These are phyloP conservation scores for Candida silvatica DNA, from an alignment of 805 yeast species.

Conservation along the genomic window DNA sequence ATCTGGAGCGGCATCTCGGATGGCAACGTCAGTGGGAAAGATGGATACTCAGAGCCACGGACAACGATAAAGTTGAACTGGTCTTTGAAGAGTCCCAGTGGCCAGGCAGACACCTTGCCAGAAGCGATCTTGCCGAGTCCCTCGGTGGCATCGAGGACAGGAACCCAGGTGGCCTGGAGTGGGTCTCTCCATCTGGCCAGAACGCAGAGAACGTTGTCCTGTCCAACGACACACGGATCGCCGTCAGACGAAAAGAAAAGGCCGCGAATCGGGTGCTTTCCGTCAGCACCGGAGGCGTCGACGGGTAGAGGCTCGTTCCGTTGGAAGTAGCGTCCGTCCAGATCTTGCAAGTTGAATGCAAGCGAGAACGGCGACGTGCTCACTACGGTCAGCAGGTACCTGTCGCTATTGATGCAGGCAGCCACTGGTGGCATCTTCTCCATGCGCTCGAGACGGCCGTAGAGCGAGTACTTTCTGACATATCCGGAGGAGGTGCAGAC, in stretches of 20 bases:
- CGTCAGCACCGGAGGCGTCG: conserved; percentile 5
- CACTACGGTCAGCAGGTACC: conserved; percentile 44
- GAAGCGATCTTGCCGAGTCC: conserved; percentile 43
- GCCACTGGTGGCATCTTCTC: conserved; percentile 69
- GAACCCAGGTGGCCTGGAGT: conserved; percentile 79
- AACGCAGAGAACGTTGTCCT: conserved; percentile 61
- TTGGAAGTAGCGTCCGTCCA: conserved; percentile 29
- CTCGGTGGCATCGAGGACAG: conserved; percentile 56
- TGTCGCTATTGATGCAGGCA: conserved; percentile 56
- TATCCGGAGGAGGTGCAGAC: conserved; percentile 75
- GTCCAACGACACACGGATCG: conserved; percentile 86
- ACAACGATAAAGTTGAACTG: conserved; percentile 67
- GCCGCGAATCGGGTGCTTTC: conserved; percentile 37
- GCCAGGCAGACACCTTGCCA: conserved; percentile 75
- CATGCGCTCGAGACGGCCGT: conserved; percentile 65
- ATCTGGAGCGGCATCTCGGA: conserved; percentile 64
- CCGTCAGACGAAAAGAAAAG: conserved; percentile 83
- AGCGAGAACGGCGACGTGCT: conserved; percentile 16
- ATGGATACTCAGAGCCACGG: conserved; percentile 67
- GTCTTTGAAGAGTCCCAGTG: conserved; percentile 68
- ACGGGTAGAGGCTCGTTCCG: conserved; percentile 40
- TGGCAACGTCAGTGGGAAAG: conserved; percentile 79
- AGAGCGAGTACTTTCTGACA: conserved; percentile 58
- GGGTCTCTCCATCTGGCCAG: conserved; percentile 73
- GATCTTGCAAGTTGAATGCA: conserved; percentile 27